Percentiles rank a stretch among this genome's conserved stretches.
Evolutionary conservation across 2,329 filamentous ascomycete genomes (phyloP).

Genomic region (Ascochyta lentis): DNA sequence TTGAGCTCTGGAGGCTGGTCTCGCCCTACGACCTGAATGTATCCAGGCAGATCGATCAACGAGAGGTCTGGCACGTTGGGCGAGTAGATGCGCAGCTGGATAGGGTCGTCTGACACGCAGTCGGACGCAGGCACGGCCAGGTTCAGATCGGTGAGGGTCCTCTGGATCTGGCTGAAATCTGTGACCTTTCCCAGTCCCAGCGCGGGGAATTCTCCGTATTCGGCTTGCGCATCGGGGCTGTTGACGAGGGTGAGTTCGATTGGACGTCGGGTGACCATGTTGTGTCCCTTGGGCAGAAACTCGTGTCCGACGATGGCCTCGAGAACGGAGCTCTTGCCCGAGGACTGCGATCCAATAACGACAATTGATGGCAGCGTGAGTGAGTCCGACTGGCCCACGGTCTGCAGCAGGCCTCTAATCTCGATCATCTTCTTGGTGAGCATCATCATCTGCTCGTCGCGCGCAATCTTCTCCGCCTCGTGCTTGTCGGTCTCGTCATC

Average conservation of each 20-base stretch:
- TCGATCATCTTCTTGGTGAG: constrained; percentile 99
- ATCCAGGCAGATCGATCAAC: constrained; percentile 93
- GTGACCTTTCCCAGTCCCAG: constrained; percentile 87
- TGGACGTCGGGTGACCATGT: constrained; percentile 96
- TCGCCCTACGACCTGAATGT: constrained; percentile 92
- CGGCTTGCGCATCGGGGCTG: constrained; percentile 82
- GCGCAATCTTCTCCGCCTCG: constrained; percentile 69
- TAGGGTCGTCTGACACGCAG: constrained; percentile 95
- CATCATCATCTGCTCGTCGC: constrained; percentile 99
- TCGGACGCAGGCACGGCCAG: constrained; percentile 87
- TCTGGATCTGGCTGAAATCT: constrained; percentile 90
- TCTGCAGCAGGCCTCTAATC: constrained; percentile 89
- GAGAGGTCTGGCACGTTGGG: constrained; percentile 95
- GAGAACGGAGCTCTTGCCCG: constrained; percentile 95
- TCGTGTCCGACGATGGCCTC: constrained; percentile 98
- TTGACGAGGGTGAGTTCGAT: constrained; percentile 97
- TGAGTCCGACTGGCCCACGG: constrained; percentile 87
- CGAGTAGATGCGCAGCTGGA: constrained; percentile 93
- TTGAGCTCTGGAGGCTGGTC: constrained; percentile 92
- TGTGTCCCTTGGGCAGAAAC: constrained; percentile 95
- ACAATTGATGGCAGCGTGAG: constrained; percentile 94
- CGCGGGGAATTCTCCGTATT: constrained; percentile 96
- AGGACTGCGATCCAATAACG: constrained; percentile 98
- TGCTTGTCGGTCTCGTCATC: constrained; percentile 66
- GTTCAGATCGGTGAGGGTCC: constrained; percentile 93